Conservation (phyloP, 1,284 basidiomycete species). For the Apiotrichum gracile region DNA sequence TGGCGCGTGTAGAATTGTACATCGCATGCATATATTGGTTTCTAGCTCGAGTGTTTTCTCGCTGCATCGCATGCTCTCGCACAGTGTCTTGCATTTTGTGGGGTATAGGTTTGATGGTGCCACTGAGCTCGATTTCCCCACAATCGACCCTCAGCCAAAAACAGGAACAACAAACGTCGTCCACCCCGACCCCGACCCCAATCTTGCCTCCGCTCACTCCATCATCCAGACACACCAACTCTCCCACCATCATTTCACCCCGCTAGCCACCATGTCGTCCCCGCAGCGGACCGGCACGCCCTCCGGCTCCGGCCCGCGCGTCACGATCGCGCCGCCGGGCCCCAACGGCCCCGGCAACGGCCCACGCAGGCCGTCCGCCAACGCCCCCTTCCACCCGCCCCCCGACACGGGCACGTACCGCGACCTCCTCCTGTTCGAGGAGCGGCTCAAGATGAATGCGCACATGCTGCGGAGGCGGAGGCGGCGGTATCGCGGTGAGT, state of each 20-base stretch:
- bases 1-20: constrained; percentile 44
- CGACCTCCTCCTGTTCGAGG: constrained; percentile 90
- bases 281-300: not conserved
- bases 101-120: not conserved
- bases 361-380: constrained; percentile 6
- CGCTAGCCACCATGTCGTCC: no score
- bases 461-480: constrained; percentile 72
- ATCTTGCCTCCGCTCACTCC: no score
- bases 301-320: not conserved
- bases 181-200: not conserved
- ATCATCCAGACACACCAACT: no score
- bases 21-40: constrained; percentile 1
- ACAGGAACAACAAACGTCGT: not conserved
- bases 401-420: constrained; percentile 71
- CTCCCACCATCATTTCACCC: no score
- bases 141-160: not conserved
- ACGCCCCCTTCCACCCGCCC: constrained; percentile 55
- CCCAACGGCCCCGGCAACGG: not conserved
- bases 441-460: constrained; percentile 89
- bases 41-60: not conserved
- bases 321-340: not conserved
- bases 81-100: not conserved
- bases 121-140: not conserved
- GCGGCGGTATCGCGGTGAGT: constrained; percentile 78
- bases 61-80: no score